phyloP scores from a whole-genome alignment of 192 early-diverging fungal genomes.

The Coemansia javaensis region DNA sequence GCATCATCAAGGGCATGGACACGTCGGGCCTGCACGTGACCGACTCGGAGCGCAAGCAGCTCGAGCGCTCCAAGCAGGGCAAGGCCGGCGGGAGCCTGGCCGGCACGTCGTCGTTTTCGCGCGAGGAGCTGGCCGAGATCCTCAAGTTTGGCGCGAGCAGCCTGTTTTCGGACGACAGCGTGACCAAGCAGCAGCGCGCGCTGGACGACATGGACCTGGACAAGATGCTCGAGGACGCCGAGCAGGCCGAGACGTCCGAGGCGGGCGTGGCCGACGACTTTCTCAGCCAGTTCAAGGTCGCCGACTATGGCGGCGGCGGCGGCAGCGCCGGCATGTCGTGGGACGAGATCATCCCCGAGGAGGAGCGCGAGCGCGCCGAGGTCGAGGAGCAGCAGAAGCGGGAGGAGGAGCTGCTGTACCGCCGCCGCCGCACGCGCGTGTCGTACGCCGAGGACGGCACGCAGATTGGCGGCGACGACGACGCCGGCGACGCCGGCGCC shows the following conservation, averaged over 20 bases:
- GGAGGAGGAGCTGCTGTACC: slow-evolving; percentile 56
- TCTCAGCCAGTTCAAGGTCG: slow-evolving; percentile 87
- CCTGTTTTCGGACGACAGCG: slow-evolving; percentile 76
- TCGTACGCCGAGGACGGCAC: slow-evolving; percentile 63
- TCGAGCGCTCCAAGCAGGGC: slow-evolving; percentile 48
- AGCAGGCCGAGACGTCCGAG: slow-evolving; percentile 75
- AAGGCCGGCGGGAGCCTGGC: slow-evolving; percentile 30
- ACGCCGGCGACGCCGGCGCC: no score
- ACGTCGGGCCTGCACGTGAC: slow-evolving; percentile 77
- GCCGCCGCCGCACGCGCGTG: slow-evolving; percentile 54
- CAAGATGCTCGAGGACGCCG: slow-evolving; percentile 93
- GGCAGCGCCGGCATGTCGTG: slow-evolving; percentile 68
- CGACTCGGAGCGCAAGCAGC: slow-evolving; percentile 48
- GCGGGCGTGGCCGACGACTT: slow-evolving; percentile 83
- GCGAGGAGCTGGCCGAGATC: slow-evolving; percentile 89
- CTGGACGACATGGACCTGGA: slow-evolving; percentile 96
- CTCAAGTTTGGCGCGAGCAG: slow-evolving; percentile 98
- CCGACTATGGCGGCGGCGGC: slow-evolving; percentile 69
- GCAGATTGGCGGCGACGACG: slow-evolving; percentile 22
- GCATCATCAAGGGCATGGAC: slow-evolving; percentile 99
- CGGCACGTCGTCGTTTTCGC: slow-evolving; percentile 58
- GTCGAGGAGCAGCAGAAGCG: slow-evolving; percentile 65
- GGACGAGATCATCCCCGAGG: slow-evolving; percentile 95
- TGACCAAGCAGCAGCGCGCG: slow-evolving; percentile 60
- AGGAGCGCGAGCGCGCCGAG: slow-evolving; percentile 64